Conservation (phyloP, 257 asterid genomes). For the Ocimum tenuiflorum region DNA sequence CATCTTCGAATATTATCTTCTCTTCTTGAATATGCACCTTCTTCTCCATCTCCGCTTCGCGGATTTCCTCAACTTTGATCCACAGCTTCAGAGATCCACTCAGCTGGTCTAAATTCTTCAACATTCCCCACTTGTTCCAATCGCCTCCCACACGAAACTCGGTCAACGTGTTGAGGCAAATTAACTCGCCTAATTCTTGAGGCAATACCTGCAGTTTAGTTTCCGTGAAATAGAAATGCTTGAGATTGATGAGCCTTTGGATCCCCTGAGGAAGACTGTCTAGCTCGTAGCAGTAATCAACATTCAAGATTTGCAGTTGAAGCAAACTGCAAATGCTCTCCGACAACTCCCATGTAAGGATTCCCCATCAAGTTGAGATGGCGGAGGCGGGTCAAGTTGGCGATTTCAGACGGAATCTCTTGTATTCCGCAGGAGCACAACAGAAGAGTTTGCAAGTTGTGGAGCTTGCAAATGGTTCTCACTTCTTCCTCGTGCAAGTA, state of each 20-base stretch:
- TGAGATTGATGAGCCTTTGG: neutral
- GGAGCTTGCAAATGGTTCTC: neutral
- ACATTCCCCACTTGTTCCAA: neutral
- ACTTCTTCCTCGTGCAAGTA: neutral
- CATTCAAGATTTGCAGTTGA: slow-evolving; percentile 25
- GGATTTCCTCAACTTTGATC: slow-evolving; percentile 2
- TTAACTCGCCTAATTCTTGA: neutral
- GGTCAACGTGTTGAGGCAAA: neutral
- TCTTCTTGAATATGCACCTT: neutral
- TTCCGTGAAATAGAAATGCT: too few species aligned
- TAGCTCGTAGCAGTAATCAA: neutral
- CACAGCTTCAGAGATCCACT: neutral
- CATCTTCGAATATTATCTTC: neutral
- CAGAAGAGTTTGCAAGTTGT: slow-evolving; percentile 4
- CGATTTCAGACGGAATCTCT: slow-evolving; percentile 12
- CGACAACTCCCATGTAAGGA: slow-evolving; percentile 12
- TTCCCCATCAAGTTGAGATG: neutral
- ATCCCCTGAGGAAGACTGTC: slow-evolving; percentile 21
- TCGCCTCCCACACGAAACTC: neutral
- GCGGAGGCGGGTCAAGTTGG: neutral
- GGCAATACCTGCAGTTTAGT: neutral
- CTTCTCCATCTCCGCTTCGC: slow-evolving; percentile 14
- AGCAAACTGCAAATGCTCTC: slow-evolving; percentile 17
- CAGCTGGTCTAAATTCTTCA: slow-evolving; percentile 14
- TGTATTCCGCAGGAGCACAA: neutral